Percentiles rank a stretch among this genome's conserved stretches.
phyloP scores from a whole-genome alignment of 805 yeast genomes.

The Saturnispora diversa region DNA sequence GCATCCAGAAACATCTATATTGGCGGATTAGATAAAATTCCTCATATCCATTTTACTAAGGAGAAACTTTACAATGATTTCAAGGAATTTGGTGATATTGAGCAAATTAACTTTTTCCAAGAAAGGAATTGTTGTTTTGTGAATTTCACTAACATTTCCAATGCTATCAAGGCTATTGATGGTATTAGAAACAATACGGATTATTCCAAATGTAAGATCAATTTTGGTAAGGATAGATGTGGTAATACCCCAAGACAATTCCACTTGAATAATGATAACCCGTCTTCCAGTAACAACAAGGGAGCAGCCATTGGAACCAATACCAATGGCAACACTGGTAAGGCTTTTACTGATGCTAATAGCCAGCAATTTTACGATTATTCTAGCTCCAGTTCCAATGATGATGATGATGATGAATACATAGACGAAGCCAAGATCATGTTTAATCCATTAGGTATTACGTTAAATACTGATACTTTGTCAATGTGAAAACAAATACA shows the following conservation, averaged over 20 bases:
- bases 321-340: conserved; percentile 1
- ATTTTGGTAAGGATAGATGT: conserved; percentile 91
- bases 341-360: conserved; percentile 6
- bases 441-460: conserved; percentile 17
- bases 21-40: conserved; percentile 42
- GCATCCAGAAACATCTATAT: conserved; percentile 90
- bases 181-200: conserved; percentile 72
- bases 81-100: conserved; percentile 83
- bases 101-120: conserved; percentile 80
- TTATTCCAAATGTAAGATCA: conserved; percentile 67
- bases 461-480: conserved; percentile 3
- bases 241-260: conserved; percentile 87
- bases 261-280: conserved; percentile 13
- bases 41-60: conserved; percentile 25
- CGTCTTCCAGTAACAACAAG: background rate
- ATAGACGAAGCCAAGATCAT: conserved; percentile 15
- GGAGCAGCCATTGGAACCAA: too few relatives aligned
- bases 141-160: conserved; percentile 83
- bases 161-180: conserved; percentile 87
- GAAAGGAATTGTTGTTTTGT: conserved; percentile 87
- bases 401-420: conserved; percentile 12
- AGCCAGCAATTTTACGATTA: conserved; percentile 21
- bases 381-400: conserved; percentile 17
- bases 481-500: background rate
- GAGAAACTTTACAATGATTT: conserved; percentile 63